Percentiles rank a stretch among this genome's conserved stretches.
Conservation (phyloP, 345 rosid genomes). For the Microcos paniculata region DNA sequence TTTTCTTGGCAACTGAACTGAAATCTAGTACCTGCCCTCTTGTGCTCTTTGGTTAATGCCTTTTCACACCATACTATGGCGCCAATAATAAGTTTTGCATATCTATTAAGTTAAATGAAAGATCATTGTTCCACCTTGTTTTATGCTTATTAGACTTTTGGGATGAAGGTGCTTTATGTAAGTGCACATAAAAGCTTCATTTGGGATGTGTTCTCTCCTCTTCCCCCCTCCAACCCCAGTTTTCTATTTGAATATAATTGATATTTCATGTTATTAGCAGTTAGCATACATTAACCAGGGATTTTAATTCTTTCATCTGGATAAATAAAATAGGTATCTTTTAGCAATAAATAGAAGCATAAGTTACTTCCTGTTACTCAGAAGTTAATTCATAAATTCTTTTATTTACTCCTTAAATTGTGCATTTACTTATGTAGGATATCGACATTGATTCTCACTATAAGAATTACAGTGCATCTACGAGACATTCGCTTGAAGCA, state of each 20-base stretch:
- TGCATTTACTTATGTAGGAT: slow-evolving; percentile 48
- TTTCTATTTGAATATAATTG: neutral
- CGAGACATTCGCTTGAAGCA: slow-evolving; percentile 77
- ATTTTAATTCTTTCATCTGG: neutral
- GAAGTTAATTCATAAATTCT: slow-evolving; percentile 2
- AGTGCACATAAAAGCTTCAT: neutral
- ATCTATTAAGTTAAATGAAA: neutral
- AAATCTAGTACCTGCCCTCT: neutral
- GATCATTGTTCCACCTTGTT: neutral
- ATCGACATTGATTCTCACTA: slow-evolving; percentile 68
- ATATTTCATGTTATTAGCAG: neutral
- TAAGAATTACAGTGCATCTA: slow-evolving; percentile 60
- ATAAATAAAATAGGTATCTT: neutral
- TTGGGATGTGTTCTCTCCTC: neutral
- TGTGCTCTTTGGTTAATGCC: neutral
- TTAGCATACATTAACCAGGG: neutral
- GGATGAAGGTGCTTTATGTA: neutral
- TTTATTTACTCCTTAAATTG: slow-evolving; percentile 9
- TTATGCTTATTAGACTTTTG: neutral
- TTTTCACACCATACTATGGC: neutral
- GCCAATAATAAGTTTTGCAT: neutral
- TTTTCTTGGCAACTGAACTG: neutral
- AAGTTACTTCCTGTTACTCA: neutral
- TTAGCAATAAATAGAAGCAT: neutral
- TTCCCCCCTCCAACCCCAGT: neutral